Evolutionary conservation across 257 asterid species (phyloP).

Genomic region (Solanum dulcamara): DNA sequence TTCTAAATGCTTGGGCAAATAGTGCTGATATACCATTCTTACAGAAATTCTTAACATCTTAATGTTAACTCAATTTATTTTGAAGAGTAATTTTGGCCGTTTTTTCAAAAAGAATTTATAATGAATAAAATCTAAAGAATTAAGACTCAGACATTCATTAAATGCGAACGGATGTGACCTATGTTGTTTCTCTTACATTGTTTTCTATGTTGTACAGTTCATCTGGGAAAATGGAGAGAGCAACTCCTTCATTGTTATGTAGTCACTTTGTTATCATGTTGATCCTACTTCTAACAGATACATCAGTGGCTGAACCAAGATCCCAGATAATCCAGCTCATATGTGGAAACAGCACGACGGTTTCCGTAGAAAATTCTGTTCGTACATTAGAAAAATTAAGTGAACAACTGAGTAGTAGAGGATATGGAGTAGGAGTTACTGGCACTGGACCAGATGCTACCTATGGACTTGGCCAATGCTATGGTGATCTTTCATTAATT

Average conservation of each 20-base stretch:
- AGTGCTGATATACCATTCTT: too few species aligned
- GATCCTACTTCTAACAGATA: background rate
- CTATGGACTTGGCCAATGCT: slow-evolving; percentile 17
- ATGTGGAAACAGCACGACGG: background rate
- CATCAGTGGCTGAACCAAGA: slow-evolving; percentile 8
- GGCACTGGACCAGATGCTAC: slow-evolving; percentile 2
- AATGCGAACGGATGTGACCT: too few species aligned
- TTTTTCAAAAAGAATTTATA: too few species aligned
- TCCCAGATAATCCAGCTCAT: background rate
- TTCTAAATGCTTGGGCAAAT: too few species aligned
- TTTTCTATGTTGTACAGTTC: background rate
- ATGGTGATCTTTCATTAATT: slow-evolving; percentile 8
- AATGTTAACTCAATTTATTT: too few species aligned
- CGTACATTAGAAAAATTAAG: background rate
- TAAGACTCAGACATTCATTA: too few species aligned
- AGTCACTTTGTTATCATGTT: background rate
- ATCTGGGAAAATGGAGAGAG: background rate
- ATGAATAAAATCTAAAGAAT: too few species aligned
- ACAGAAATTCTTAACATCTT: too few species aligned
- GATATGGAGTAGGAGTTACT: background rate
- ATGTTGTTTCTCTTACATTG: background rate
- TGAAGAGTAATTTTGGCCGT: too few species aligned
- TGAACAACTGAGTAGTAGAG: background rate
- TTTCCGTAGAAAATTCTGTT: background rate
- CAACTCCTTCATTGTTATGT: background rate